These are phyloP conservation scores for Monosporascus sp. DNA, from an alignment of 2,329 filamentous ascomycete species.

Conservation along the genomic window DNA sequence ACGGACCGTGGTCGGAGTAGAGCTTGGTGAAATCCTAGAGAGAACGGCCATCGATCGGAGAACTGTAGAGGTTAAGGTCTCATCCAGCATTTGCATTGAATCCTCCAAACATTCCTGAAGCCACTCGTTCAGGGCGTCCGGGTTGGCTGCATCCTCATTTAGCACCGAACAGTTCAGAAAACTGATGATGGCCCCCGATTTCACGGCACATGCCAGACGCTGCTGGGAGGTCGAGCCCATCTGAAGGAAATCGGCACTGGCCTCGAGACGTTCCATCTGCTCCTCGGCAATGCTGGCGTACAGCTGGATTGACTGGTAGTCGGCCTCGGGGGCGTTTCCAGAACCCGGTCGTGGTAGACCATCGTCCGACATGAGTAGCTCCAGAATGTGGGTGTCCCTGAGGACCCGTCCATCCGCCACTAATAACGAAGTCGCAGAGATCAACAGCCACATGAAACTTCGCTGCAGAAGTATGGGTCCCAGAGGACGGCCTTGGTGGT, in stretches of 20 bases:
- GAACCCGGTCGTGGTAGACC: constrained; percentile 39
- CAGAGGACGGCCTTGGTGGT: constrained; percentile 70
- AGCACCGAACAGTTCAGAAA: constrained; percentile 82
- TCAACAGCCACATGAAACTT: constrained; percentile 80
- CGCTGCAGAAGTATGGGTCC: constrained; percentile 88
- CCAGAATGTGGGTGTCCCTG: constrained; percentile 61
- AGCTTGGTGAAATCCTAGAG: constrained; percentile 66
- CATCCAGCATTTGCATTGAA: constrained; percentile 74
- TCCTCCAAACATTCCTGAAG: constrained; percentile 78
- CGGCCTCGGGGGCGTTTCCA: constrained; percentile 39
- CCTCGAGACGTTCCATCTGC: constrained; percentile 81
- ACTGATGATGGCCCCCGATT: constrained; percentile 72
- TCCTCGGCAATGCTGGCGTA: constrained; percentile 71
- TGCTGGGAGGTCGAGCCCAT: constrained; percentile 85
- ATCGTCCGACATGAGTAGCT: constrained; percentile 61
- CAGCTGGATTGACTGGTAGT: constrained; percentile 52
- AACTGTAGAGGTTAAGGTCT: constrained; percentile 68
- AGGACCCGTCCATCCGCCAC: constrained; percentile 57
- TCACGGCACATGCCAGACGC: constrained; percentile 77
- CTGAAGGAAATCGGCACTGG: constrained; percentile 82
- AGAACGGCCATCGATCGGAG: constrained; percentile 78
- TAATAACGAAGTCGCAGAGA: constrained; percentile 70
- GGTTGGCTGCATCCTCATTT: constrained; percentile 74
- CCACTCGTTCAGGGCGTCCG: constrained; percentile 76
- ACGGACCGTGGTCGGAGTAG: constrained; percentile 70